Base-by-base conservation (phyloP, 306 rosid genomes). In the Mimosa pudica region DNA sequence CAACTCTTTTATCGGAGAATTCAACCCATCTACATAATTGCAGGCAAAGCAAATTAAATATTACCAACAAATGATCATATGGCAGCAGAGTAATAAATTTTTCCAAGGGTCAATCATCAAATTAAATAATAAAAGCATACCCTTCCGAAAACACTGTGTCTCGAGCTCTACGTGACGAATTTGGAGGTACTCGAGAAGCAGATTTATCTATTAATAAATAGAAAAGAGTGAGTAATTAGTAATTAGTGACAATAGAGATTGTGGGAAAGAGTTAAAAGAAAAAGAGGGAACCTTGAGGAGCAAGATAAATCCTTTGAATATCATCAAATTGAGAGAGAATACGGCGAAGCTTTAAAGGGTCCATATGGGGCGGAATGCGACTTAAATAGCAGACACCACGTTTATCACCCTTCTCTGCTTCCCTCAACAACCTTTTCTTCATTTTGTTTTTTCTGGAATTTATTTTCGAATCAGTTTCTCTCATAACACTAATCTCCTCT, bases 311-410 rank as follows among this genome's bases (percentile, higher is more conserved):
- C 79, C 97, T 86, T 13, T 83, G 84, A 51, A 95, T 82, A 63
- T 92, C 95, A 18, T 94, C 98, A 46, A 63, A 86, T 73, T 89
- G 95, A 4, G 97, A 89, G 67, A 95, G 90, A 82, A 90, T 82
- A 54, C 84, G 92, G 9, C 92, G 92, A 81, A 95, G 91, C 75
- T 84, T 87, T 60, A 86, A 71, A 17, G 82, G 95, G 82, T 92
- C 92, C 97, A 92, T 94, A 65, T 84, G 95, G 14, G 94, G 98
- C 2, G 98, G 97, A 72, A 95, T 88, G 7, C 97, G 90, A 79
- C 97, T 89, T 84, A 92, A 33, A 75, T 91, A 93, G 81, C 97
- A 93, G 55, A 95, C 87, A 2, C 99, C 99, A 1, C 92, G 94
- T 82, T 63, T 88, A 4, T 80, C 18, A 12, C 88, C 91, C 77